Evolutionary conservation across 257 asterid genomes (phyloP), one percentile per base, ranked within the genome.

Genomic region (Orobanche coerulescens): DNA sequence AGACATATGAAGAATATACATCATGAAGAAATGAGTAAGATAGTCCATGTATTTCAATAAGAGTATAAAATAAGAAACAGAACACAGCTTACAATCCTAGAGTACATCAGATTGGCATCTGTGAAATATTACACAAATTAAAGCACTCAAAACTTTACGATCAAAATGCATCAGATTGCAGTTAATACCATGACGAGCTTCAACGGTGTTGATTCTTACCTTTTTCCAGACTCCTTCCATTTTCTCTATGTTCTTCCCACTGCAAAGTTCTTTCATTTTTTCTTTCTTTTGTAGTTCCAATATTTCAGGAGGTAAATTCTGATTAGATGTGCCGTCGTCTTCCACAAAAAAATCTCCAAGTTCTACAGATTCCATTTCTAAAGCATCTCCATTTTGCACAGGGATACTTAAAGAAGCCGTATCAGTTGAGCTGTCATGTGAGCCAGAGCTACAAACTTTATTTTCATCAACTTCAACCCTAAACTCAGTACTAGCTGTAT

Each of bases 201-300:
- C 64, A 69, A 28, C 40, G 68, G 48, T 62, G 31, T 43, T 64
- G 48, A 28, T 55, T 53, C 37, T 66, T 84, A 92, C 98, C 96
- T 84, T 84, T 84, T 82, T 92, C 98, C 98, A 92, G 76, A 81
- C 79, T 64, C 96, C 98, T 73, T 86, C 95, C 79, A 92, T 48
- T 81, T 92, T 86, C 75, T 74, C 88, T 48, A 84, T 66, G 77
- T 84, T 84, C 67, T 80, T 82, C 70, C 66, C 91, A 54, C 84
- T 78, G 47, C 64, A 69, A 67, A 88, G 78, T 76, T 86, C 98
- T 79, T 73, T 88, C 76, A 78, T 18, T 76, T 74, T 86, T 67
- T 86, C 95, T 74, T 78, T 81, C 84, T 74, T 86, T 59, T 81
- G 88, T 23, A 81, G 76, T 64, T 86, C 94, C 76, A 88, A 51